These are phyloP conservation scores for Phytophthora boehmeriae DNA, from an alignment of 352 stramenopile genomes.

Conservation along the genomic window DNA sequence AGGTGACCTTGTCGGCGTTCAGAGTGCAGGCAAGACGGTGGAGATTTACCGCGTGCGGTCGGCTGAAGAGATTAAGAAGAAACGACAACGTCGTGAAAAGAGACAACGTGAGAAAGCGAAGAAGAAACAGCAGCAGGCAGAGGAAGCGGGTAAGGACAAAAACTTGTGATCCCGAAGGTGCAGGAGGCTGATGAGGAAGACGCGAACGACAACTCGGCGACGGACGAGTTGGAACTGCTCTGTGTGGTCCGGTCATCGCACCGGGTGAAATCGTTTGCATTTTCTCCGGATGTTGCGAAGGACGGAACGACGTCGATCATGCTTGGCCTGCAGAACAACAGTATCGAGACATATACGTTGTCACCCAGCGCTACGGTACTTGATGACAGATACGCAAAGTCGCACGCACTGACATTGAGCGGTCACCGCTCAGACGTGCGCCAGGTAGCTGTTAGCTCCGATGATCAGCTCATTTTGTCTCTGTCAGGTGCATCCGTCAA, in stretches of 20 bases:
- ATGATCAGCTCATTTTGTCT: slow-evolving; percentile 91
- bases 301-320: slow-evolving; percentile 85
- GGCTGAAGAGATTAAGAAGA: slow-evolving; percentile 91
- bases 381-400: slow-evolving; percentile 68
- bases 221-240: slow-evolving; percentile 86
- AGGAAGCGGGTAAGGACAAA: slow-evolving; percentile 32
- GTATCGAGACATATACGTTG: slow-evolving; percentile 88
- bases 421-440: slow-evolving; percentile 94
- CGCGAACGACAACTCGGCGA: slow-evolving; percentile 66
- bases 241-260: slow-evolving; percentile 85
- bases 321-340: slow-evolving; percentile 92
- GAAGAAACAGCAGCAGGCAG: slow-evolving; percentile 63
- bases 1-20: slow-evolving; percentile 74
- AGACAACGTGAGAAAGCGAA: slow-evolving; percentile 88
- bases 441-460: slow-evolving; percentile 83
- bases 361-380: slow-evolving; percentile 60
- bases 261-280: slow-evolving; percentile 89
- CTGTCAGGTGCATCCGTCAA: slow-evolving; percentile 88
- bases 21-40: slow-evolving; percentile 88
- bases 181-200: slow-evolving; percentile 52
- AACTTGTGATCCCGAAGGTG: slow-evolving; percentile 36
- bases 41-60: slow-evolving; percentile 91
- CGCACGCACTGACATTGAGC: slow-evolving; percentile 73
- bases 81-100: slow-evolving; percentile 89
- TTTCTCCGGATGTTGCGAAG: slow-evolving; percentile 83